Conservation (phyloP, 768 basidiomycete genomes). For the Termitomyces sp. region DNA sequence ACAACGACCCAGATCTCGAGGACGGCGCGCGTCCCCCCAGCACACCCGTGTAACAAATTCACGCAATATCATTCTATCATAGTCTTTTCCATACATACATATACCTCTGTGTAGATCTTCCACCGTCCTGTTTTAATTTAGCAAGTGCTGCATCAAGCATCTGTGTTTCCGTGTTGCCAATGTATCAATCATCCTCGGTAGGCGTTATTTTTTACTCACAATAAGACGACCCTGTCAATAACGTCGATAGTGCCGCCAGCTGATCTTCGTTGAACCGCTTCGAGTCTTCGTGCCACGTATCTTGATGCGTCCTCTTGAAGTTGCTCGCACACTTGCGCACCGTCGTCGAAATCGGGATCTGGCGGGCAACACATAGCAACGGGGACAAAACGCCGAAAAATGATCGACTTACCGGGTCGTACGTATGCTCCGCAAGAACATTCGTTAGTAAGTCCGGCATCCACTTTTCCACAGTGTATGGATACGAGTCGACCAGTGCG, state of each 20-base stretch:
- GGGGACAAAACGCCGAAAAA: conserved; percentile 1
- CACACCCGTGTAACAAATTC: conserved; percentile 32
- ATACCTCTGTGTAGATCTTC: conserved; percentile 12
- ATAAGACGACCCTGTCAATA: conserved; percentile 81
- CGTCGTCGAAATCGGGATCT: conserved; percentile 82
- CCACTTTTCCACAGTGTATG: conserved; percentile 94
- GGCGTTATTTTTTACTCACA: conserved; percentile 36
- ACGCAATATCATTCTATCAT: conserved; percentile 2
- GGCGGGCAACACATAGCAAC: conserved; percentile 3
- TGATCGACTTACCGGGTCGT: conserved; percentile 60
- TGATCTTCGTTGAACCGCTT: conserved; percentile 85
- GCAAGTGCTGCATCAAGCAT: conserved; percentile 5
- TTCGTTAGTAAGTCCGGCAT: conserved; percentile 81
- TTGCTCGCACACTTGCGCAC: conserved; percentile 76
- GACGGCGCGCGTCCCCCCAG: conserved; percentile 22
- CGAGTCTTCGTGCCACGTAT: conserved; percentile 88
- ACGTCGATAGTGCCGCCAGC: conserved; percentile 71
- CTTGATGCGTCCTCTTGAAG: conserved; percentile 79
- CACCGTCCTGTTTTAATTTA: background rate
- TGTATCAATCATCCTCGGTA: background rate
- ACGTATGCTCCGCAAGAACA: conserved; percentile 75
- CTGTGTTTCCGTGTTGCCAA: conserved; percentile 10
- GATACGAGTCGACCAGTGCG: conserved; percentile 89
- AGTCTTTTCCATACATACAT: conserved; percentile 4
- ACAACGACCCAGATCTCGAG: conserved; percentile 32